Evolutionary conservation across 768 basidiomycete genomes (phyloP).

Genomic region (Gloeostereum incarnatum): DNA sequence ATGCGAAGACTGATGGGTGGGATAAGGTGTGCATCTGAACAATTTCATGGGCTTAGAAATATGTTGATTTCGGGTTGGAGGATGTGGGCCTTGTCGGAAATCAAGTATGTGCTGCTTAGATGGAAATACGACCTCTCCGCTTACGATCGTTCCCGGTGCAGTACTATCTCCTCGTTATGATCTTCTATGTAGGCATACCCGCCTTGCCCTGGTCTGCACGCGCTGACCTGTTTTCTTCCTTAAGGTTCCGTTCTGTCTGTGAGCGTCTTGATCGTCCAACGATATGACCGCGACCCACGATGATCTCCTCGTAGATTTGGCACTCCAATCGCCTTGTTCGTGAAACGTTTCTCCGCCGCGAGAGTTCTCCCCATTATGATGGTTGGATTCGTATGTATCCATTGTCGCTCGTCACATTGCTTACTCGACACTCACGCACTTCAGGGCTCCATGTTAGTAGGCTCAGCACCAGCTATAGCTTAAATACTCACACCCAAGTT

Average conservation of each 20-base stretch:
- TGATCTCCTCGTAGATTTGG: constrained; percentile 30
- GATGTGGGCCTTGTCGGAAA: constrained; percentile 34
- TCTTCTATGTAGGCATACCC: constrained; percentile 28
- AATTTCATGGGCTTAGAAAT: neutral
- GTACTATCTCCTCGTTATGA: constrained; percentile 41
- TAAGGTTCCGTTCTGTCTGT: constrained; percentile 38
- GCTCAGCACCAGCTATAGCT: neutral
- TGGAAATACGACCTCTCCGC: neutral
- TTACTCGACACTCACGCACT: neutral
- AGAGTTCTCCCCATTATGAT: constrained; percentile 38
- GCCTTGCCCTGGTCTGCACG: neutral
- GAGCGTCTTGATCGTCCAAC: constrained; percentile 8
- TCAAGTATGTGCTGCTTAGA: constrained; percentile 19
- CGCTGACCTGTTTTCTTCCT: neutral
- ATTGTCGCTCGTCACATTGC: neutral
- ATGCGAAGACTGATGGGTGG: constrained; percentile 44
- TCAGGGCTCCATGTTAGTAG: constrained; percentile 31
- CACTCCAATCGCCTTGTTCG: constrained; percentile 39
- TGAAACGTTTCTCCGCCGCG: constrained; percentile 37
- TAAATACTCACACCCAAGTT: neutral
- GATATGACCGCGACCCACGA: neutral
- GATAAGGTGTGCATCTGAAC: constrained; percentile 24
- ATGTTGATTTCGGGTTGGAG: constrained; percentile 13
- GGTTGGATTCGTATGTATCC: constrained; percentile 33
- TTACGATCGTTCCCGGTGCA: constrained; percentile 12